These are phyloP conservation scores for Zelopaecilomyces penicillatus DNA, from an alignment of 2,329 filamentous ascomycete species.

Conservation along the genomic window DNA sequence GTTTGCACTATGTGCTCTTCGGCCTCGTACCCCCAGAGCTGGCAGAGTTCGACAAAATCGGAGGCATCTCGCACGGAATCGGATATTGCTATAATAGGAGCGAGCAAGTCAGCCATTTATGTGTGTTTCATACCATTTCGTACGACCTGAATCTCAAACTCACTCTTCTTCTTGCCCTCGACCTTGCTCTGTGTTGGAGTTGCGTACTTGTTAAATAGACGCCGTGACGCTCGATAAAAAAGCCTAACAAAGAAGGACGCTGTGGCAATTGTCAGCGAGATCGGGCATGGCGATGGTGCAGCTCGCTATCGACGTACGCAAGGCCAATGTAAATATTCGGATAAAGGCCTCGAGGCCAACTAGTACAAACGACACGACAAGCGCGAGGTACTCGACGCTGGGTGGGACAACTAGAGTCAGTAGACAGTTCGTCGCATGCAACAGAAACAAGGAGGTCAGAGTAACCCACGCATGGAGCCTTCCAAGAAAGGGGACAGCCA, in stretches of 20 bases:
- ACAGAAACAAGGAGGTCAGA: not conserved
- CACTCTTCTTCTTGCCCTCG: conserved; percentile 58
- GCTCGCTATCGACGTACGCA: conserved; percentile 52
- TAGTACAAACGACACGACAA: conserved; percentile 75
- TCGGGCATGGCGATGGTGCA: conserved; percentile 4
- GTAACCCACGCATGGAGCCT: conserved; percentile 42
- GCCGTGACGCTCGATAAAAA: conserved; percentile 74
- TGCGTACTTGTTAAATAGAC: conserved; percentile 71
- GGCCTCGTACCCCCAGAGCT: conserved; percentile 80
- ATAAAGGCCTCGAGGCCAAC: conserved; percentile 76
- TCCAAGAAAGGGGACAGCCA: conserved; percentile 46
- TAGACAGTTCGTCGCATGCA: not conserved
- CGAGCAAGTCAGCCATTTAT: too few species aligned
- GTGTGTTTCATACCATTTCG: too few species aligned
- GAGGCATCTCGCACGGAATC: conserved; percentile 74
- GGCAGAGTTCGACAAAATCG: conserved; percentile 92
- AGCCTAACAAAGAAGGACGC: conserved; percentile 72
- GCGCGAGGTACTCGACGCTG: conserved; percentile 79
- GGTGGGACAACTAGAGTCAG: conserved; percentile 1
- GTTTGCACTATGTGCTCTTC: conserved; percentile 97
- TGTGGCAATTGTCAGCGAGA: conserved; percentile 27
- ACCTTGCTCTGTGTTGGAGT: conserved; percentile 61
- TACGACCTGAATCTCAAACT: conserved; percentile 11
- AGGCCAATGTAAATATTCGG: conserved; percentile 75
- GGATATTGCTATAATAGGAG: conserved; percentile 48